Conservation (phyloP, 2,329 filamentous ascomycete species). For the Ambrosiella beaveri region DNA sequence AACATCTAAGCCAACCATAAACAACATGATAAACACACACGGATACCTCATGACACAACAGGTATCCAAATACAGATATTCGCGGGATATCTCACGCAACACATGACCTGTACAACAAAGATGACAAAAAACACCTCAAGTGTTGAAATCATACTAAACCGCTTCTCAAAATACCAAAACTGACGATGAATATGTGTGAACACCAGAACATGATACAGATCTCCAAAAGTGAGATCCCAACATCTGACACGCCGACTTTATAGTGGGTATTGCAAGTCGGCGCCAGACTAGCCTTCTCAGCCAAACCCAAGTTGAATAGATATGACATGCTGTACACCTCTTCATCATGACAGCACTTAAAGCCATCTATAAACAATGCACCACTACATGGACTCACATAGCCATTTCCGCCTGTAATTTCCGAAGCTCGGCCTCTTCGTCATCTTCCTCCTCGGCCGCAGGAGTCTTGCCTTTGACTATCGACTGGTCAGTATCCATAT, state of each 20-base stretch:
- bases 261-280: not conserved
- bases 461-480: conserved; percentile 35
- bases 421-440: conserved; percentile 86
- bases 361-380: not conserved
- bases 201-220: not conserved
- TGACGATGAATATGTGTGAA: not conserved
- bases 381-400: conserved; percentile 32
- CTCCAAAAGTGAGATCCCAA: not conserved
- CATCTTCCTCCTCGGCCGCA: conserved; percentile 50
- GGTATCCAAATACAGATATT: no score
- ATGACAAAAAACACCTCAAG: no score
- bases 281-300: not conserved
- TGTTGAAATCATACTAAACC: no score
- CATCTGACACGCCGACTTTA: not conserved
- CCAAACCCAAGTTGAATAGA: not conserved
- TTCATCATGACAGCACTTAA: no score
- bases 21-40: no score
- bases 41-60: no score
- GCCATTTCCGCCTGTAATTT: conserved; percentile 96
- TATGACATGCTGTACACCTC: no score
- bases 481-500: not conserved
- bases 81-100: no score
- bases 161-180: not conserved
- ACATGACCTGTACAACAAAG: no score
- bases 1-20: no score